Conservation (phyloP, 1,139 yeast genomes). For the Geotrichum klebahnii region DNA sequence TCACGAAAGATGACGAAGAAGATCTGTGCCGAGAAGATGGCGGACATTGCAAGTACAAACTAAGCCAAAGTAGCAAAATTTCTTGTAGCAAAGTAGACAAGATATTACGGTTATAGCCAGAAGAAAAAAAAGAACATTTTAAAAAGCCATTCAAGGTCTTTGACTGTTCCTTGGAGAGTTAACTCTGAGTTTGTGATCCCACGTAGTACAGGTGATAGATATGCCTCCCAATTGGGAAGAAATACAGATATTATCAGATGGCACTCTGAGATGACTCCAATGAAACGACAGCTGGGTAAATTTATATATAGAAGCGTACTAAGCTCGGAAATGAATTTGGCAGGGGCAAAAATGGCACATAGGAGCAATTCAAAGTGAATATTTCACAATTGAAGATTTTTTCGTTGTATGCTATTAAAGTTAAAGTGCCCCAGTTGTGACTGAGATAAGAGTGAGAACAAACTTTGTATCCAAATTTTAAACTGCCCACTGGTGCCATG, state of each 20-base stretch:
- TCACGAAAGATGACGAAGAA: conserved; percentile 89
- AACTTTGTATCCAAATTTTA: no score
- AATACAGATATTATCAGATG: neutral
- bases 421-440: no score
- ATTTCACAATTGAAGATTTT: no score
- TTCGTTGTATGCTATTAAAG: no score
- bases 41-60: conserved; percentile 31
- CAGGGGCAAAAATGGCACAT: no score
- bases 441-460: no score
- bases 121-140: no score
- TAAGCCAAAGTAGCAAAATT: neutral
- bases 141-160: neutral
- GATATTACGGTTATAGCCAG: neutral
- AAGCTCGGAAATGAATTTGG: no score
- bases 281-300: neutral
- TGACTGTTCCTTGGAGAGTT: neutral
- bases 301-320: neutral
- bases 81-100: neutral
- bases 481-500: no score
- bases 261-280: neutral
- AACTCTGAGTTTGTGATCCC: conserved; percentile 9
- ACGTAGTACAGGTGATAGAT: neutral
- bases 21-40: conserved; percentile 44
- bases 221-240: neutral
- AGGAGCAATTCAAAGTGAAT: no score